These are phyloP conservation scores for Scleroderma citrinum DNA, from an alignment of 768 basidiomycete species.

Conservation along the genomic window DNA sequence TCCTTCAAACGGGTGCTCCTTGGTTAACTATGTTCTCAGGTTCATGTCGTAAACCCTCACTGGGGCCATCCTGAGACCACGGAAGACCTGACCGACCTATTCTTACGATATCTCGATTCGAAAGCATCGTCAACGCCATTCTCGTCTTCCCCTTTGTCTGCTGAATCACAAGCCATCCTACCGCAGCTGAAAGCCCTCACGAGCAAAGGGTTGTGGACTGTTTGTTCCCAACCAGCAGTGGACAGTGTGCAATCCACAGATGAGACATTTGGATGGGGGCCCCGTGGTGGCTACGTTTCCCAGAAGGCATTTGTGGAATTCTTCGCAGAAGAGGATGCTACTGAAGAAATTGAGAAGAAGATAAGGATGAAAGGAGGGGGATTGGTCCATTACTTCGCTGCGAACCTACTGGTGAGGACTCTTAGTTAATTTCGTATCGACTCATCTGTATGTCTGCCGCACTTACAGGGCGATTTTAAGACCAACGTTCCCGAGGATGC, in stretches of 20 bases:
- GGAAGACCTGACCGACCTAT: conserved; percentile 71
- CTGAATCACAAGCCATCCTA: conserved; percentile 79
- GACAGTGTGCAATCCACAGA: conserved; percentile 75
- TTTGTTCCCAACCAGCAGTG: conserved; percentile 93
- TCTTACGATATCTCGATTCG: conserved; percentile 74
- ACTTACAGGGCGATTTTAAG: conserved; percentile 60
- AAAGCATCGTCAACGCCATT: conserved; percentile 79
- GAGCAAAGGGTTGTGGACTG: conserved; percentile 85
- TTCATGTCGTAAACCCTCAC: conserved; percentile 52
- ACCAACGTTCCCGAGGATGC: conserved; percentile 77
- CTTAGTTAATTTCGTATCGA: neutral
- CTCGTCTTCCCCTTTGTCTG: conserved; percentile 72
- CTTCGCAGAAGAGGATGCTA: conserved; percentile 62
- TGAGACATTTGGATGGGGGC: conserved; percentile 88
- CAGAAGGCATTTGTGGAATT: conserved; percentile 99
- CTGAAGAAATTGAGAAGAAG: conserved; percentile 54
- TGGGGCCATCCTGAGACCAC: conserved; percentile 67
- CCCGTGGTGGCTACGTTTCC: conserved; percentile 87
- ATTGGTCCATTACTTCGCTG: conserved; percentile 84
- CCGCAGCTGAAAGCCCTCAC: conserved; percentile 74
- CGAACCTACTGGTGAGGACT: conserved; percentile 58
- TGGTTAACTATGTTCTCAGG: conserved; percentile 33
- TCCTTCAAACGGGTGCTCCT: neutral
- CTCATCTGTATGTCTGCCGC: neutral
- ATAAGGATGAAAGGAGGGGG: conserved; percentile 50